A percentile compares a stretch with the other conserved stretches of the same genome.
These are phyloP conservation scores for Eucalyptus regnans DNA, from an alignment of 345 rosid genomes.

Conservation along the genomic window DNA sequence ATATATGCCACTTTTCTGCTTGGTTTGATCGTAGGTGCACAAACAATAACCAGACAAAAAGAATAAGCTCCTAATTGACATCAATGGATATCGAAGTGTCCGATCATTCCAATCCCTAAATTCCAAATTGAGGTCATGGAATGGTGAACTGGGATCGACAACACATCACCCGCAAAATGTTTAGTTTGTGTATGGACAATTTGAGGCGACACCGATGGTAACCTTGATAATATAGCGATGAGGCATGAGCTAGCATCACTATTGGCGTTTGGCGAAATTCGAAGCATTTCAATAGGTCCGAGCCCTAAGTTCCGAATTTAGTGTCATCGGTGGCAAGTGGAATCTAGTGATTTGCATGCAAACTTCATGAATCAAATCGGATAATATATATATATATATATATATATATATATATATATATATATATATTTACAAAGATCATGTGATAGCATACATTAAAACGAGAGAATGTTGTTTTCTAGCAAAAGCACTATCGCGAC, in stretches of 20 bases:
- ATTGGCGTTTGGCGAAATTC: not conserved
- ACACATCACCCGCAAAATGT: not conserved
- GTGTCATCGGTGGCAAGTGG: not conserved
- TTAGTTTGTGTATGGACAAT: not conserved
- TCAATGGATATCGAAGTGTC: not conserved
- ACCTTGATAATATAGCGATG: fast-evolving
- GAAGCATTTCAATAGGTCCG: fast-evolving
- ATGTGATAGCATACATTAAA: not conserved
- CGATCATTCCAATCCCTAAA: not conserved
- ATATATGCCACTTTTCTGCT: not conserved
- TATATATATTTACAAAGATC: not conserved
- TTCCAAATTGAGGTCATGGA: not conserved
- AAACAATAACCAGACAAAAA: too few relatives aligned
- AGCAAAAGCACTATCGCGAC: not conserved
- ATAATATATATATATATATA: not conserved
- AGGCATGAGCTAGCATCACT: not conserved
- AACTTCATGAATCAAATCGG: not conserved
- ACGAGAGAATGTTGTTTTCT: not conserved
- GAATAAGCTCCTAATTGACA: too few relatives aligned
- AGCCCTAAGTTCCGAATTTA: not conserved
- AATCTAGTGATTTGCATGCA: not conserved
- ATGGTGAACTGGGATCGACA: not conserved
- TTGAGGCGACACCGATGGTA: fast-evolving
- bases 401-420: too few relatives aligned
- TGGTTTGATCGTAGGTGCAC: not conserved